Conservation (phyloP, 225 moss, liverwort and hornwort species). For the Lunularia cruciata region DNA sequence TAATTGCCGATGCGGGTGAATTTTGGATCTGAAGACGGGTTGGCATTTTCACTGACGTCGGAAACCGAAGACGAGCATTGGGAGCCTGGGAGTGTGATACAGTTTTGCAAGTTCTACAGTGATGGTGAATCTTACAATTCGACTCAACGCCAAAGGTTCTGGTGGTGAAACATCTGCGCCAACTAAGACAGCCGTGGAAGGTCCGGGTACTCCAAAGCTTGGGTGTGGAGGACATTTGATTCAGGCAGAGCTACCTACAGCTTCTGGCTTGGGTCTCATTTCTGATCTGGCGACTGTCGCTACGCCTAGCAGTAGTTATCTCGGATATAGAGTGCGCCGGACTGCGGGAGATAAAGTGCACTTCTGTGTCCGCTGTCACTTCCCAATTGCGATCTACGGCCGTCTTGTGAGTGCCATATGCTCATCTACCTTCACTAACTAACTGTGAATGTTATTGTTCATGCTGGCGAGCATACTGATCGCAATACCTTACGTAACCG, state of each 20-base stretch:
- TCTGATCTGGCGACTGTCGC: slow-evolving; percentile 52
- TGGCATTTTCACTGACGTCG: too few relatives aligned
- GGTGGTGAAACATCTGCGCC: slow-evolving; percentile 46
- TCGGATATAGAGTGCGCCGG: slow-evolving; percentile 69
- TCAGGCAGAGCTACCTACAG: slow-evolving; percentile 56
- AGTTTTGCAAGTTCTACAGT: slow-evolving; percentile 13
- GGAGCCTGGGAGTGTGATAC: not conserved
- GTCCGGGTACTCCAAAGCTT: slow-evolving; percentile 37
- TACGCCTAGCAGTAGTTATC: slow-evolving; percentile 47
- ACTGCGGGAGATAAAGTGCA: slow-evolving; percentile 89
- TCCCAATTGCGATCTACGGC: slow-evolving; percentile 93
- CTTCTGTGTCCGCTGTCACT: slow-evolving; percentile 92
- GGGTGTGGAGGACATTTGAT: slow-evolving; percentile 58
- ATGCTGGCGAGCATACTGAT: too few relatives aligned
- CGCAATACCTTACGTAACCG: too few relatives aligned
- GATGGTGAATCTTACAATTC: slow-evolving; percentile 96
- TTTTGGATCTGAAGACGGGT: too few relatives aligned
- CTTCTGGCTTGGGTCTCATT: slow-evolving; percentile 61
- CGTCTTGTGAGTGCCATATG: slow-evolving; percentile 60
- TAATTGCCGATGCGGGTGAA: too few relatives aligned
- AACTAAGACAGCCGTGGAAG: slow-evolving; percentile 31
- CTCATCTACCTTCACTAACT: not conserved
- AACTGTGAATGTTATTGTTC: too few relatives aligned
- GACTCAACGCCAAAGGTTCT: slow-evolving; percentile 70
- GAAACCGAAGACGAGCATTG: too few relatives aligned